Base-by-base conservation (phyloP, 108 stramenopile genomes). In the Skeletonema potamos region DNA sequence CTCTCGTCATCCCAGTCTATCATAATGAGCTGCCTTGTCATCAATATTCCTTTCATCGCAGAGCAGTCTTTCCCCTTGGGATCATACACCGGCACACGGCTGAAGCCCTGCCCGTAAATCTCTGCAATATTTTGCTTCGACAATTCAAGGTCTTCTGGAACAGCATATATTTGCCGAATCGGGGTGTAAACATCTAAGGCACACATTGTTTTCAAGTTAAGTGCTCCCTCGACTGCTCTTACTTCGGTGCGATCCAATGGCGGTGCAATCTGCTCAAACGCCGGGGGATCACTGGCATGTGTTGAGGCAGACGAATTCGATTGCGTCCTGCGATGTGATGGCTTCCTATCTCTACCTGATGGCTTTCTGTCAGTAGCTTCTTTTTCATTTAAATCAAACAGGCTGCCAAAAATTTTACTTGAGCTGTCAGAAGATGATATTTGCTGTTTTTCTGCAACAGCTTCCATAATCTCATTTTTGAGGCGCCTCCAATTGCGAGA, bases 171-270 rank as follows among this genome's bases (percentile, higher is more conserved):
- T 27, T 79, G 61, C 4, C 80, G 41, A 12, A 87, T 39, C 2
- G 84, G 81, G 18, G 85, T 88, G 55, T 84, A 88, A 5, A 88
- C 87, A 63, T 91, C 90, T 59, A 74, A 29, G 1, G 86, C 87
- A 58, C 81, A 62, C 60, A 70, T 85, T 15, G 90, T 88, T 41
- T 84, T 88, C 73, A 88, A 44, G 39, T 76, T 68, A 5, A 88
- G 61, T 28, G 87, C 85, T 41, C 87, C 85, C 39, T 79, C 84
- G 1, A 87, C 81, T 9, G 81, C 72, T 59, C 68, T 72, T 4
- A 84, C 79, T 34, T 79, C 79, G 15, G 79, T 78, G 27, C 60
- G 46, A 11, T 79, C 79, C 39, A 87, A 26, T 0, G 84, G 84
- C 27, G 82, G 82, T 20, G 74, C 72, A 17, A 86, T 72, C 55